Base-by-base conservation (phyloP, 768 basidiomycete species). In the Suillus americanus region DNA sequence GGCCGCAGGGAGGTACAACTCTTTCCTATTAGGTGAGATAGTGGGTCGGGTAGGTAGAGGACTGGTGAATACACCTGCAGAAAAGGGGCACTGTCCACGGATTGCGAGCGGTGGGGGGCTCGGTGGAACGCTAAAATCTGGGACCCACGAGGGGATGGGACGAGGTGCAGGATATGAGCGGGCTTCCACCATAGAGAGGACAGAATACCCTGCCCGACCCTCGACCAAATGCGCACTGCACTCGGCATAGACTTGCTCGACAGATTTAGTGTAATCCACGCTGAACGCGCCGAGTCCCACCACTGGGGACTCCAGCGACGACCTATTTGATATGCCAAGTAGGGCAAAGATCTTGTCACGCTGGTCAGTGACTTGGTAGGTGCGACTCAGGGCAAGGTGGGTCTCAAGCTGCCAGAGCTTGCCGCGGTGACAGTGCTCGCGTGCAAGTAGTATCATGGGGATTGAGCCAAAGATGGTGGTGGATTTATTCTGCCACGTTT, bases 331-430 rank as follows among this genome's bases (percentile, higher is more conserved):
- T 51, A 51, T 51, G 16, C 55, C 65, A 30, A 65, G 53, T 20
- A 65, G 63, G 37, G 65, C 65, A 51, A 56, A 64, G 20, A 65
- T 57, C 40, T 64, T 64, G 41, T 65, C 65, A 20, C 63, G 65
- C 12, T 55, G 62, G 54, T 65, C 63, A 5, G 63, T 65, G 13
- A 56, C 54, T 51, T 65, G 61, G 61, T 62, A 65, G 37, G 53
- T 51, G 50, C 50, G 50, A 18, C 50, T 51, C 16, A 51, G 28
- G 3, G 50, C 50, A 30, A 51, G 28, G 28, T 51, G 25, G 16
- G 50, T 51, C 16, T 51, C 50, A 28, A 51, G 28, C 50, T 14
- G 50, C 50, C 50, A 51, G 28, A 51, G 50, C 28, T 18, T 51
- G 3, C 50, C 50, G 28, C 28, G 16, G 28, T 9, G 25, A 18